A percentile compares a stretch with the other conserved stretches of the same genome.
Evolutionary conservation across 2,329 filamentous ascomycete species (phyloP).

Genomic region (Fusarium subtropicale): DNA sequence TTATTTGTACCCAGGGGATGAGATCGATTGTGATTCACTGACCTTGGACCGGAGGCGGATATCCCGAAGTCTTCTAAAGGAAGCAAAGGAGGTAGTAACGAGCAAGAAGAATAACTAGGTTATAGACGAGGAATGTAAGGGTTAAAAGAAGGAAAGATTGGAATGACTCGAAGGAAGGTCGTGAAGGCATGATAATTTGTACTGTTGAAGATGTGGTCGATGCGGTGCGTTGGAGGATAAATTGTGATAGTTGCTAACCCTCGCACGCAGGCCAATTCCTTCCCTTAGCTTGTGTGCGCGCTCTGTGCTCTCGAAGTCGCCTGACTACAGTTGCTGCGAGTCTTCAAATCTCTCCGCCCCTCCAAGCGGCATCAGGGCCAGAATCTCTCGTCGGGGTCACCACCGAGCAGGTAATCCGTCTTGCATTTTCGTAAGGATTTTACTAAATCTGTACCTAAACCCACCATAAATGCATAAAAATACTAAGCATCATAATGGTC

Average conservation of each 20-base stretch:
- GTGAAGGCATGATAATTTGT: neutral
- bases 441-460: neutral
- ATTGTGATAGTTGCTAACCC: neutral
- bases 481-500: neutral
- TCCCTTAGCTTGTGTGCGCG: neutral
- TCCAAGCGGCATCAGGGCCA: constrained; percentile 10
- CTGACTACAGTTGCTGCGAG: constrained; percentile 12
- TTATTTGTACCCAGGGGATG: neutral
- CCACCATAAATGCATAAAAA: constrained; percentile 14
- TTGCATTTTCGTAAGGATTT: neutral
- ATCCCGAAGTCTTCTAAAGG: neutral
- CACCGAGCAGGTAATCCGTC: neutral
- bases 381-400: neutral
- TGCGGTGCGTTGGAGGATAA: neutral
- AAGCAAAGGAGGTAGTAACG: neutral
- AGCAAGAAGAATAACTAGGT: rapidly evolving
- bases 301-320: neutral
- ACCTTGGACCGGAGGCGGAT: too few species aligned
- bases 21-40: constrained; percentile 3
- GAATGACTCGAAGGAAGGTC: rapidly evolving
- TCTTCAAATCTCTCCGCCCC: neutral
- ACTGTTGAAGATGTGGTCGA: neutral
- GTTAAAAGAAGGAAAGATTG: neutral
- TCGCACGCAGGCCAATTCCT: neutral
- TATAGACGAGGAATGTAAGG: neutral